Conservation (phyloP, 2,329 filamentous ascomycete species). For the Lizonia empirigonia region DNA sequence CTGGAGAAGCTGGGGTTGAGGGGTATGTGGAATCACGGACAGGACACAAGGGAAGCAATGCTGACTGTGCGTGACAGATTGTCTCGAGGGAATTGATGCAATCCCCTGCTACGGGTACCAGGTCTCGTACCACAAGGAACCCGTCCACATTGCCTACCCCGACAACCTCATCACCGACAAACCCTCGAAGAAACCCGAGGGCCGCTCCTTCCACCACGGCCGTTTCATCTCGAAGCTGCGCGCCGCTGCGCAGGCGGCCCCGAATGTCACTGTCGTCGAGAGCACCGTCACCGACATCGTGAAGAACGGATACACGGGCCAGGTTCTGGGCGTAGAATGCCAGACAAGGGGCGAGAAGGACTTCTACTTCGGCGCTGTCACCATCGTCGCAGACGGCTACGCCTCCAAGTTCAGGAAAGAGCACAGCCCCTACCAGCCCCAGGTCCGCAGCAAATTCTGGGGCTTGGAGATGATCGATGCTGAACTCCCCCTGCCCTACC, state of each 20-base stretch:
- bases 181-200: conserved; percentile 60
- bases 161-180: conserved; percentile 55
- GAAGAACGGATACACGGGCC: conserved; percentile 67
- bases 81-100: conserved; percentile 87
- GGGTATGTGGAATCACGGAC: conserved; percentile 22
- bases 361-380: conserved; percentile 83
- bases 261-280: conserved; percentile 90
- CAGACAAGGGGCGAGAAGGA: conserved; percentile 70
- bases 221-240: conserved; percentile 86
- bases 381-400: conserved; percentile 91
- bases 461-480: conserved; percentile 91
- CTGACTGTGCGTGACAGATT: conserved; percentile 56
- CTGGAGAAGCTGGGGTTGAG: conserved; percentile 79
- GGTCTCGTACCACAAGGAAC: conserved; percentile 77
- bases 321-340: conserved; percentile 83
- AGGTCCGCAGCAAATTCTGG: conserved; percentile 87
- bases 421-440: conserved; percentile 68
- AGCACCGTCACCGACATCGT: conserved; percentile 82
- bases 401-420: conserved; percentile 88
- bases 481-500: conserved; percentile 72
- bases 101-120: conserved; percentile 84
- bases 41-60: not conserved
- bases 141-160: conserved; percentile 81
- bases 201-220: conserved; percentile 89
- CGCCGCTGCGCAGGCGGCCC: conserved; percentile 71